A percentile compares a stretch with the other conserved stretches of the same genome.
Evolutionary conservation across 768 basidiomycete species (phyloP).

Genomic region (button mushroom (Agaricus bisporus)): DNA sequence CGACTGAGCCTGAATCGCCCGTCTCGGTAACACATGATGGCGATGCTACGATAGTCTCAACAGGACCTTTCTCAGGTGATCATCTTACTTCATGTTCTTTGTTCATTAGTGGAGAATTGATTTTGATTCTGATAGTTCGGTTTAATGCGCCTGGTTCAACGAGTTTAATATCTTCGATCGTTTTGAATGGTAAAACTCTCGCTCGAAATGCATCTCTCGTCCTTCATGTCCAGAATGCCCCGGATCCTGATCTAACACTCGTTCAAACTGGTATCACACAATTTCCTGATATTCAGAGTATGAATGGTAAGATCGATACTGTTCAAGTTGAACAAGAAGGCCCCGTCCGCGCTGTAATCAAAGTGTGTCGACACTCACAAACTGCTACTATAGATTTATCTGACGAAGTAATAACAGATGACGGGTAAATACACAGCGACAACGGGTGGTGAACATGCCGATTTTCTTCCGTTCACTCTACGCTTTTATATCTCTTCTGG

Average conservation of each 20-base stretch:
- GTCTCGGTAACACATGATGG: slow-evolving; percentile 22
- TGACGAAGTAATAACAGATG: slow-evolving; percentile 14
- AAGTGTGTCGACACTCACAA: slow-evolving; percentile 15
- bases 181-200: slow-evolving; percentile 20
- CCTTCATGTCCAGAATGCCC: slow-evolving; percentile 25
- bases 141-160: slow-evolving; percentile 26
- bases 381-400: neutral
- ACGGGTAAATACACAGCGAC: slow-evolving; percentile 27
- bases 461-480: slow-evolving; percentile 29
- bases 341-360: slow-evolving; percentile 31
- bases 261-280: slow-evolving; percentile 12
- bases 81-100: neutral
- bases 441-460: slow-evolving; percentile 21
- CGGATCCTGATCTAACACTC: slow-evolving; percentile 23
- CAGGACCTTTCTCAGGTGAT: slow-evolving; percentile 28
- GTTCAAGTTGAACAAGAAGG: slow-evolving; percentile 29
- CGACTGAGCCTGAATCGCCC: slow-evolving; percentile 24
- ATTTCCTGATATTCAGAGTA: slow-evolving; percentile 7
- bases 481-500: slow-evolving; percentile 31
- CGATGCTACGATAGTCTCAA: slow-evolving; percentile 23
- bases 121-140: slow-evolving; percentile 14
- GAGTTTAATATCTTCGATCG: slow-evolving; percentile 24
- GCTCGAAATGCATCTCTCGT: slow-evolving; percentile 25
- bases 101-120: neutral
- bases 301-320: slow-evolving; percentile 21